A percentile compares a stretch with the other conserved stretches of the same genome.
Evolutionary conservation across 2,329 filamentous ascomycete genomes (phyloP).

Genomic region (Pyrenochaeta sp.): DNA sequence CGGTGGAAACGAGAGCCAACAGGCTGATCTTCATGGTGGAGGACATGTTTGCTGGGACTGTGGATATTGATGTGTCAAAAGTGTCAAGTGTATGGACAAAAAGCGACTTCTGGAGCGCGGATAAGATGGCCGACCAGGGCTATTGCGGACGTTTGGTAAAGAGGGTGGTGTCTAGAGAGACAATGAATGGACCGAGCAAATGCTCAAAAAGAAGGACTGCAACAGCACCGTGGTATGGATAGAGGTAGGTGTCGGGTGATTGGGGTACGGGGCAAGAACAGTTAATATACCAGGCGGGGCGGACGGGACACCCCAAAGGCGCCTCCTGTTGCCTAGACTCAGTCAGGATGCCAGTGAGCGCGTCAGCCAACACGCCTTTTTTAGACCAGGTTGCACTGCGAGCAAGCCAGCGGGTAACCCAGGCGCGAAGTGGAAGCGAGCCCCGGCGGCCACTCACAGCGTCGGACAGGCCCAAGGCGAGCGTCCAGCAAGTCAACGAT

Average conservation of each 20-base stretch:
- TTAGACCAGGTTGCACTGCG: conserved; percentile 30
- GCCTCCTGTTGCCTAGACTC: conserved; percentile 16
- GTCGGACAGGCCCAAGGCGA: conserved; percentile 13
- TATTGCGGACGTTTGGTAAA: conserved; percentile 44
- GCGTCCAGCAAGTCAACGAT: conserved; percentile 22
- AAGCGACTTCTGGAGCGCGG: conserved; percentile 50
- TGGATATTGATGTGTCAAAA: conserved; percentile 16
- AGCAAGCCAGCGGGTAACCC: conserved; percentile 21
- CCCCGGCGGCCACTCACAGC: conserved; percentile 15
- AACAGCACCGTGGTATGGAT: conserved; percentile 41
- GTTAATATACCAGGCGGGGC: conserved; percentile 38
- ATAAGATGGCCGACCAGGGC: conserved; percentile 53
- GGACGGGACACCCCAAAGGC: conserved; percentile 13
- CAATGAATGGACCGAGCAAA: conserved; percentile 52
- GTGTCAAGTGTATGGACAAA: conserved; percentile 19
- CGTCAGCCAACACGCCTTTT: conserved; percentile 23
- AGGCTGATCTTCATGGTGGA: conserved; percentile 50
- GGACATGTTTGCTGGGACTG: conserved; percentile 39
- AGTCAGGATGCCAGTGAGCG: conserved; percentile 24
- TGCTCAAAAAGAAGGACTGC: conserved; percentile 50
- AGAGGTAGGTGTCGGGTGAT: conserved; percentile 31
- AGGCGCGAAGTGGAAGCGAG: conserved; percentile 21
- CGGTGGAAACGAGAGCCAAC: conserved; percentile 52
- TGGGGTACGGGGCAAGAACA: conserved; percentile 28
- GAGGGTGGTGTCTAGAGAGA: conserved; percentile 44